Evolutionary conservation across 2,329 filamentous ascomycete genomes (phyloP).

Genomic region (Fusarium bactridioides): DNA sequence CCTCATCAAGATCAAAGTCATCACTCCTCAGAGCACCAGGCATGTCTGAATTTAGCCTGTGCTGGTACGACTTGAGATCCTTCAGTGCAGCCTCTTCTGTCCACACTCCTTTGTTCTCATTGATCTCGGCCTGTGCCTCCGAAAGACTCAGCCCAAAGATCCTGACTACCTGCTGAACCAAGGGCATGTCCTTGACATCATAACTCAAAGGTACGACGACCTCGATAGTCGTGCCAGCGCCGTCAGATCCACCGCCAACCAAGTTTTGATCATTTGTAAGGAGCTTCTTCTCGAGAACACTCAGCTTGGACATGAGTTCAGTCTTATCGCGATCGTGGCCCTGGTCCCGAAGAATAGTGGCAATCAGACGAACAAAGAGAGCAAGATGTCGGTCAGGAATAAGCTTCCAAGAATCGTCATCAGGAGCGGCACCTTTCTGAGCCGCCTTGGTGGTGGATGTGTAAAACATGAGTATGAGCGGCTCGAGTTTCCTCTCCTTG

Average conservation of each 20-base stretch:
- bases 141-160: slow-evolving; percentile 84
- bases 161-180: slow-evolving; percentile 85
- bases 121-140: slow-evolving; percentile 87
- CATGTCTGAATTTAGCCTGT: slow-evolving; percentile 82
- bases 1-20: slow-evolving; percentile 90
- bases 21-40: slow-evolving; percentile 78
- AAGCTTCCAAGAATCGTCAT: slow-evolving; percentile 89
- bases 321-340: slow-evolving; percentile 86
- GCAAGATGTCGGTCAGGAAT: slow-evolving; percentile 95
- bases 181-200: slow-evolving; percentile 95
- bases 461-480: slow-evolving; percentile 94
- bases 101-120: slow-evolving; percentile 81
- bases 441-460: slow-evolving; percentile 88
- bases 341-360: slow-evolving; percentile 79
- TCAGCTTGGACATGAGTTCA: slow-evolving; percentile 81
- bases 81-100: slow-evolving; percentile 89
- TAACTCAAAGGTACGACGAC: slow-evolving; percentile 84
- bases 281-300: slow-evolving; percentile 89
- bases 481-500: slow-evolving; percentile 91
- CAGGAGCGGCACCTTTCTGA: slow-evolving; percentile 75
- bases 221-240: slow-evolving; percentile 69
- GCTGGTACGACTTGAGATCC: slow-evolving; percentile 93
- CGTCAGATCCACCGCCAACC: slow-evolving; percentile 45
- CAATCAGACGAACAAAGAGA: slow-evolving; percentile 88
- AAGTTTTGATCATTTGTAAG: slow-evolving; percentile 94